Conservation (phyloP, 306 rosid species). For the Betula pendula region DNA sequence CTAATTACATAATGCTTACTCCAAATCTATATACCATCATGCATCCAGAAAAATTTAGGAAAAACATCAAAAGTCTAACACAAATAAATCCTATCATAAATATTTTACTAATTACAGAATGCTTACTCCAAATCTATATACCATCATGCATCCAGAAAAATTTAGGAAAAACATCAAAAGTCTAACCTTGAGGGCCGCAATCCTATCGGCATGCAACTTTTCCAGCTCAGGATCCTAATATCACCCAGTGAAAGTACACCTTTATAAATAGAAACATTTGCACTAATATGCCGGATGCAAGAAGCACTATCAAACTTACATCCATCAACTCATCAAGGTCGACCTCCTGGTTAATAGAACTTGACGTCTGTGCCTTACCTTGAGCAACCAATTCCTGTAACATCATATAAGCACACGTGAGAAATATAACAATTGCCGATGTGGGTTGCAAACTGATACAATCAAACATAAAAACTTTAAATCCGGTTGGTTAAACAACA, state of each 20-base stretch:
- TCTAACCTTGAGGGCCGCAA: conserved; percentile 86
- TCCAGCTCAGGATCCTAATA: conserved; percentile 95
- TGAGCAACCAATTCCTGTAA: conserved; percentile 47
- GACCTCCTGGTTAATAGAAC: conserved; percentile 16
- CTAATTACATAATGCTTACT: too few relatives aligned
- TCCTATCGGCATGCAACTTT: conserved; percentile 90
- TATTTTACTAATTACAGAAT: conserved; percentile 11
- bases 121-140: conserved; percentile 14
- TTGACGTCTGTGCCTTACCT: too few relatives aligned
- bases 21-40: too few relatives aligned
- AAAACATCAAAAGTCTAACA: too few relatives aligned
- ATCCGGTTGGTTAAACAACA: background rate
- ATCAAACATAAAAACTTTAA: background rate
- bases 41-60: too few relatives aligned
- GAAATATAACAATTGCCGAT: too few relatives aligned
- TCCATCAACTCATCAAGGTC: conserved; percentile 97
- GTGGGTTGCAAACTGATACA: too few relatives aligned
- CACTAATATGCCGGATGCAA: conserved; percentile 25
- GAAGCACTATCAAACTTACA: conserved; percentile 47
- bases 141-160: conserved; percentile 11
- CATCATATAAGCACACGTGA: conserved; percentile 22
- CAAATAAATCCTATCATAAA: conserved; percentile 25
- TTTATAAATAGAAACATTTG: conserved; percentile 10
- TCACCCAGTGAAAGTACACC: conserved; percentile 33
- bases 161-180: conserved; percentile 5